Conservation (phyloP, 2,329 filamentous ascomycete genomes). For the Alternaria consortialis region DNA sequence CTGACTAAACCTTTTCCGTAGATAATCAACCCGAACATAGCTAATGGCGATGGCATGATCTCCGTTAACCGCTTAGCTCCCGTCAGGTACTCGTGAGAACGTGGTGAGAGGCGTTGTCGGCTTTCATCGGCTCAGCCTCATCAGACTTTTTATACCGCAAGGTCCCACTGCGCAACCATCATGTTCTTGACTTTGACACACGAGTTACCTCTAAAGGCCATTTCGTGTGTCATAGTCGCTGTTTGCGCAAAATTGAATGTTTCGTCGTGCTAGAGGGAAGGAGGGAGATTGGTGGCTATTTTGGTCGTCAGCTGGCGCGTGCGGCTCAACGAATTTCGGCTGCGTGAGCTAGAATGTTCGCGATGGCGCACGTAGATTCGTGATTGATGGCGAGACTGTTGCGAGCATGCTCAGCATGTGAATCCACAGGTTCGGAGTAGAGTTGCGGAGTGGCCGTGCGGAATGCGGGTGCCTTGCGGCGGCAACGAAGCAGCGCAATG, state of each 20-base stretch:
- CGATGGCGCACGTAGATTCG: constrained; percentile 15
- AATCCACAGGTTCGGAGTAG: background rate
- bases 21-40: background rate
- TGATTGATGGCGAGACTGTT: constrained; percentile 3
- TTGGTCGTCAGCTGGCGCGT: background rate
- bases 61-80: constrained; percentile 21
- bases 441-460: background rate
- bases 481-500: background rate
- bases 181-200: constrained; percentile 29
- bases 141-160: constrained; percentile 12
- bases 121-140: constrained; percentile 17
- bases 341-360: constrained; percentile 10
- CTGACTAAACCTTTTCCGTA: constrained; percentile 2
- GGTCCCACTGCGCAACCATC: constrained; percentile 20
- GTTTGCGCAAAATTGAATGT: constrained; percentile 12
- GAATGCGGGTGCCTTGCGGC: background rate
- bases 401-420: background rate
- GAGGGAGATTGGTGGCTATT: constrained; percentile 26
- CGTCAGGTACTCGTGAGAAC: constrained; percentile 2
- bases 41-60: constrained; percentile 16
- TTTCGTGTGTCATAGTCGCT: constrained; percentile 36
- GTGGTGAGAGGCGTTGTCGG: constrained; percentile 10
- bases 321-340: constrained; percentile 22
- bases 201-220: constrained; percentile 29
- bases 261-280: constrained; percentile 20